phyloP scores from a whole-genome alignment of 108 stramenopile species.

The Pseudonitzschia pungens region DNA sequence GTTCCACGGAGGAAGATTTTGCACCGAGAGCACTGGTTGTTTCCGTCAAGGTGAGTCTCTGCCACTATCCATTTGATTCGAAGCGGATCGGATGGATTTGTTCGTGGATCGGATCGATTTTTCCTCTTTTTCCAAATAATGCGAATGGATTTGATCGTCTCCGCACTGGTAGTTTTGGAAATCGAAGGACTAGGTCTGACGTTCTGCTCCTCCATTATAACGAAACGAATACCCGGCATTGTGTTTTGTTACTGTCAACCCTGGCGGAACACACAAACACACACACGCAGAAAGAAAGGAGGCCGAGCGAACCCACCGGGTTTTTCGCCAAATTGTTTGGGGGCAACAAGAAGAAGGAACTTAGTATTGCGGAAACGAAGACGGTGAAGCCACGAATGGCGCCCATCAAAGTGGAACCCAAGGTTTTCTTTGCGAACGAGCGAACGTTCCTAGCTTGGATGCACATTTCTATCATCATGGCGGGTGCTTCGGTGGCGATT shows the following conservation, averaged over 20 bases:
- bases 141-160: too few species aligned
- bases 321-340: constrained; percentile 12
- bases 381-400: constrained; percentile 16
- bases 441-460: constrained; percentile 97
- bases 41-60: not conserved
- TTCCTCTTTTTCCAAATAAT: not conserved
- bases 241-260: too few species aligned
- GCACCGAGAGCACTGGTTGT: constrained; percentile 11
- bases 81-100: not conserved
- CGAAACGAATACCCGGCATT: not conserved
- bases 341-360: not conserved
- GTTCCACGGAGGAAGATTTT: constrained; percentile 29
- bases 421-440: constrained; percentile 96
- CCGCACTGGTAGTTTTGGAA: not conserved
- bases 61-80: too few species aligned
- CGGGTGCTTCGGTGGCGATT: constrained; percentile 77
- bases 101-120: not conserved
- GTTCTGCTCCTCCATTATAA: not conserved
- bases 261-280: not conserved
- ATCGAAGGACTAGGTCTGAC: not conserved
- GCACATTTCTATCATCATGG: constrained; percentile 79
- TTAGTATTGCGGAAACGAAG: not conserved
- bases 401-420: constrained; percentile 39
- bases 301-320: constrained; percentile 5
- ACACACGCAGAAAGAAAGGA: not conserved